Conservation (phyloP, 2,329 filamentous ascomycete genomes). For the Exophiala aquamarina region DNA sequence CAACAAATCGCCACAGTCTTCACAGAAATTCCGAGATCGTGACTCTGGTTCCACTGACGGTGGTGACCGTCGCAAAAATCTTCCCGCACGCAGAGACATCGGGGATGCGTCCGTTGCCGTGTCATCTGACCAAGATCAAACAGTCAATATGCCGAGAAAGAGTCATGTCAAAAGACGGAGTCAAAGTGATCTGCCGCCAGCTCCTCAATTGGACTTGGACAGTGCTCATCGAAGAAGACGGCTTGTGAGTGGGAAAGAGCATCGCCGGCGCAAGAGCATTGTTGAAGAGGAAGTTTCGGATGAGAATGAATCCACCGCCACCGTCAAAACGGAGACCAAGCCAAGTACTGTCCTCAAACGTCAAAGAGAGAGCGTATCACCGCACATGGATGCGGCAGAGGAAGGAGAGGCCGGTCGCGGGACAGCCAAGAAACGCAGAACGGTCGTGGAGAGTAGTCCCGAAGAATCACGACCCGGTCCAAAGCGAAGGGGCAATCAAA, state of each 20-base stretch:
- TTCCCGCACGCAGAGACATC: constrained; percentile 9
- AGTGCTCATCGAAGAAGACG: constrained; percentile 25
- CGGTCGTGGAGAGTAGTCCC: constrained; percentile 42
- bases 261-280: constrained; percentile 23
- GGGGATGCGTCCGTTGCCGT: constrained; percentile 27
- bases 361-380: constrained; percentile 42
- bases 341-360: constrained; percentile 37
- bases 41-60: constrained; percentile 10
- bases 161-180: constrained; percentile 24
- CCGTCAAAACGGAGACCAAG: constrained; percentile 15
- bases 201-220: constrained; percentile 21
- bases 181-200: constrained; percentile 27
- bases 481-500: constrained; percentile 14
- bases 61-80: constrained; percentile 15
- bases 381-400: constrained; percentile 28
- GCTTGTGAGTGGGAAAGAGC: constrained; percentile 29
- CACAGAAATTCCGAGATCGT: constrained; percentile 15
- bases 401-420: constrained; percentile 25
- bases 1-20: constrained; percentile 19
- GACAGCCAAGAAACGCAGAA: constrained; percentile 44
- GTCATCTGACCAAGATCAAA: constrained; percentile 28
- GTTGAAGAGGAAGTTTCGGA: constrained; percentile 33
- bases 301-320: constrained; percentile 16
- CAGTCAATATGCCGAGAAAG: constrained; percentile 16
- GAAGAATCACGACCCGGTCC: constrained; percentile 29